A percentile compares a stretch with the other conserved stretches of the same genome.
phyloP scores from a whole-genome alignment of 2,329 filamentous ascomycete species.

The Aspergillus felis region DNA sequence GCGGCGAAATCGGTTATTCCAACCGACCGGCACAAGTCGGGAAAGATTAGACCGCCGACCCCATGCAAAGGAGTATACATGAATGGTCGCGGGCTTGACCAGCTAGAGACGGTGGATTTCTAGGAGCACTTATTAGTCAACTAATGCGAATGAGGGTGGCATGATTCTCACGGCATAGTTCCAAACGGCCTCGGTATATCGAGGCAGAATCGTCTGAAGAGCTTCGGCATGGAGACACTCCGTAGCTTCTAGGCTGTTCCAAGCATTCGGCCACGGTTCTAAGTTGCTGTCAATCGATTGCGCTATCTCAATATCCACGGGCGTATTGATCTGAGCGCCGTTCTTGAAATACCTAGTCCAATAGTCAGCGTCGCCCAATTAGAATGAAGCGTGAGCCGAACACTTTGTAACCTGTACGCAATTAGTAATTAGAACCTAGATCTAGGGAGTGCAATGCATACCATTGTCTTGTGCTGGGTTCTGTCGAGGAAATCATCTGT shows the following conservation, averaged over 20 bases:
- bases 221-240: slow-evolving; percentile 24
- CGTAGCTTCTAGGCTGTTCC: slow-evolving; percentile 46
- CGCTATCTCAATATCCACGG: slow-evolving; percentile 57
- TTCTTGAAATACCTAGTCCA: slow-evolving; percentile 54
- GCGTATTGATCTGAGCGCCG: slow-evolving; percentile 63
- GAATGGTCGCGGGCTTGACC: slow-evolving; percentile 28
- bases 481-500: slow-evolving; percentile 15
- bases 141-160: background rate
- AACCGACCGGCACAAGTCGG: slow-evolving; percentile 29
- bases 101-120: slow-evolving; percentile 31
- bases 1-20: slow-evolving; percentile 31
- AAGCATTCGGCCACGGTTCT: slow-evolving; percentile 44
- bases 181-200: slow-evolving; percentile 28
- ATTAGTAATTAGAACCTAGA: slow-evolving; percentile 9
- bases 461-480: slow-evolving; percentile 62
- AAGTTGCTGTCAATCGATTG: slow-evolving; percentile 54
- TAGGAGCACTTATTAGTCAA: slow-evolving; percentile 17
- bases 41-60: slow-evolving; percentile 35
- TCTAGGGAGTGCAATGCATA: slow-evolving; percentile 13
- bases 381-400: slow-evolving; percentile 17
- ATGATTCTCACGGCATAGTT: slow-evolving; percentile 28
- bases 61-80: slow-evolving; percentile 44
- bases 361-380: slow-evolving; percentile 17
- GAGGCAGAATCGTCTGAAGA: slow-evolving; percentile 25
- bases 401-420: slow-evolving; percentile 56